Base-by-base conservation (phyloP, 2,329 filamentous ascomycete species). In the Aspergillus novofumigatus region DNA sequence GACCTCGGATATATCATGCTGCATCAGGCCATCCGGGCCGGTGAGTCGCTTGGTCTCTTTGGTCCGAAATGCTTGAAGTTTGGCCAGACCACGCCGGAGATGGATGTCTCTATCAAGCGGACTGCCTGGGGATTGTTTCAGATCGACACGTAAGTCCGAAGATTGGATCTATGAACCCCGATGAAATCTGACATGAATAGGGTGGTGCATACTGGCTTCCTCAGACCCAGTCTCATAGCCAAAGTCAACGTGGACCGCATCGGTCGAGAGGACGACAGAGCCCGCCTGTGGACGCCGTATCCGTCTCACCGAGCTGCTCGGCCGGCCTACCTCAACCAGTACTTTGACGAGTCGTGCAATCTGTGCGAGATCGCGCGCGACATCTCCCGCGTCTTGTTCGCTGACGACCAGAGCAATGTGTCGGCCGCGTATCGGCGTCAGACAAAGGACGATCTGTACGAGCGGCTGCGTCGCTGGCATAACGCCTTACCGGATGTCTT, bases 51-150 rank as follows among this genome's bases (percentile, higher is more conserved):
- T n/a, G 72, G 72, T 0, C 56, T 75, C 32, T 63, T 73, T 20
- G 69, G 70, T 1, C 64, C 61, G 2, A 63, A 66, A 42, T 63
- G 61, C 2, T 59, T 62, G 1, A 52, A 54, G 17, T 55, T 68
- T 6, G 63, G 62, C 6, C 61, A 65, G 8, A 47, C 65, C 6
- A 67, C 70, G 0, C 42, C 56, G 3, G 72, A 75, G 26, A 69
- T 72, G 67, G 65, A 69, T 41, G 55, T 56, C 5, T 74, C 72
- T 2, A 55, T 67, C 49, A 67, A 62, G 51, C 62, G 67, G 51
- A 72, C 71, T 6, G 70, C 70, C 1, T 75, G 73, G 73, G 73
- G 73, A 0, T 47, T 75, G 21, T 75, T 73, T 44, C 70, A 75
- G 44, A 65, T 74, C 32, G 73, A 75, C 48, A 74, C 73, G 73